These are phyloP conservation scores for Penicillium sp. DNA, from an alignment of 2,329 filamentous ascomycete species.

Conservation along the genomic window DNA sequence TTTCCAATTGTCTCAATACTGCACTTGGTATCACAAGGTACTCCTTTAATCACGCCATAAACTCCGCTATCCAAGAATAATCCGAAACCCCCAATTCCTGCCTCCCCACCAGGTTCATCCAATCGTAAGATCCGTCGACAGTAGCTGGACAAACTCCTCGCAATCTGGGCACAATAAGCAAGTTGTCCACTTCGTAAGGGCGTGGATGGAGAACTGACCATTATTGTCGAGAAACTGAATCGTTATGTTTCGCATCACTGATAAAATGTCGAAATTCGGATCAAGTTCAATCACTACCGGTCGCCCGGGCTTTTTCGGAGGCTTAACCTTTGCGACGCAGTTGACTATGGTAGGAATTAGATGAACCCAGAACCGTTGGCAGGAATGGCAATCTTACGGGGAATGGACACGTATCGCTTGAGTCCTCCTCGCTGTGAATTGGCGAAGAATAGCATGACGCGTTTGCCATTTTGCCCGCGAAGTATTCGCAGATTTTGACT, in stretches of 20 bases:
- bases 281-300: constrained; percentile 37
- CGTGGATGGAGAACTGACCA: constrained; percentile 25
- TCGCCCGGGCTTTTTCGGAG: constrained; percentile 37
- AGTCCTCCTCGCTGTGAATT: constrained; percentile 41
- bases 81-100: background rate
- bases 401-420: constrained; percentile 41
- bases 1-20: background rate
- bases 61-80: constrained; percentile 19
- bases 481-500: constrained; percentile 43
- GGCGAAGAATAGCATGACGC: constrained; percentile 39
- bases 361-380: background rate
- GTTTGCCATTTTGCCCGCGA: constrained; percentile 32
- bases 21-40: constrained; percentile 13
- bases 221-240: constrained; percentile 39
- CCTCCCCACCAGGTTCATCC: constrained; percentile 12
- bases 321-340: constrained; percentile 37
- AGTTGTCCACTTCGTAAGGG: background rate
- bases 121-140: constrained; percentile 25
- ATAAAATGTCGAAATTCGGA: constrained; percentile 41
- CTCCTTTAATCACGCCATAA: background rate
- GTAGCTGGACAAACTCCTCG: constrained; percentile 30
- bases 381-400: constrained; percentile 25
- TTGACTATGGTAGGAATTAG: constrained; percentile 29
- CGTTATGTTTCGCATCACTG: constrained; percentile 37
- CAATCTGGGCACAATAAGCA: constrained; percentile 26